Evolutionary conservation across 805 yeast species (phyloP), one percentile per base, ranked within the genome.

Genomic region (Candida boidinii): DNA sequence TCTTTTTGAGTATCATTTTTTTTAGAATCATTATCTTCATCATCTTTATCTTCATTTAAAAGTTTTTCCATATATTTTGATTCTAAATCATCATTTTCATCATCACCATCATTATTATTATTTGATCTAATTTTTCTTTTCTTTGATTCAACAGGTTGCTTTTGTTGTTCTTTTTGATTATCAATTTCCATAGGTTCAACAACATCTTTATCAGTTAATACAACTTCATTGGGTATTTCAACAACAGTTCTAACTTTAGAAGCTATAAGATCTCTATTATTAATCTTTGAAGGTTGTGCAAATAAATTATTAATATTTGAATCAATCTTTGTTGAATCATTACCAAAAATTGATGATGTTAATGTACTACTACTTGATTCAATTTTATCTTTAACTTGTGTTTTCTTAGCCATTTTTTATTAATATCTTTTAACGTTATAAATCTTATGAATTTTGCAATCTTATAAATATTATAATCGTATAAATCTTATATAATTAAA

Each of bases 71-170:
- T 65, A 49, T 78, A 78, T 29, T 57, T 60, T 7, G 64, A 67
- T 53, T 78, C 84, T 28, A 76, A 53, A 41, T 73, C 79, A 16
- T 60, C 72, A 29, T 68, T 54, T 17, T 56, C 66, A 18, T 59
- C 67, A 17, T 48, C 48, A 29, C 45, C 41, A 34, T 46, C 45
- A 33, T 44, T 46, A 32, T 34, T 40, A 35, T 41, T 48, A 37
- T 28, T 42, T 37, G 28, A 40, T 39, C n/a, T n/a, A n/a, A n/a
- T n/a, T 34, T 38, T 42, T 36, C 38, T 31, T 23, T 33, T 33
- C 39, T 34, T 34, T 37, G 37, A 43, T 31, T 25, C n/a, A 37
- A 35, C 30, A 38, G n/a, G 17, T 29, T 34, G 30, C 35, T 29
- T 33, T 24, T 19, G 23, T 31, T 41, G 41, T 21, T 37, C 46